Percentiles rank a stretch among this genome's conserved stretches.
These are phyloP conservation scores for Candida sp. DNA, from an alignment of 1,139 yeast genomes.

Conservation along the genomic window DNA sequence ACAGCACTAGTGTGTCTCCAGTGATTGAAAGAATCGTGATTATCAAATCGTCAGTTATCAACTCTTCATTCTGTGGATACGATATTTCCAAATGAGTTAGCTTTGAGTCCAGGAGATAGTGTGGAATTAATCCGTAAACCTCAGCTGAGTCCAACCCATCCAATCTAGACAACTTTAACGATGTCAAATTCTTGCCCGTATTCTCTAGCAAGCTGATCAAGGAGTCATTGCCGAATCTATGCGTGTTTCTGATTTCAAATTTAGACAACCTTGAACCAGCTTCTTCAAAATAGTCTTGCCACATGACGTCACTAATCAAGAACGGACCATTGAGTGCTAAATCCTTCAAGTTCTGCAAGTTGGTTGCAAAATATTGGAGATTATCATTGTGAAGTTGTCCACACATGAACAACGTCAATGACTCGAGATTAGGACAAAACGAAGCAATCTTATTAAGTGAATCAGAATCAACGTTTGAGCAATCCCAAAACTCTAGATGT, in stretches of 20 bases:
- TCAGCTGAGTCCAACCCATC: slow-evolving; percentile 69
- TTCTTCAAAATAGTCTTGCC: slow-evolving; percentile 74
- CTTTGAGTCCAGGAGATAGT: slow-evolving; percentile 49
- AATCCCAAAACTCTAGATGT: slow-evolving; percentile 84
- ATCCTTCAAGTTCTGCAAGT: slow-evolving; percentile 55
- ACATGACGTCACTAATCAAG: slow-evolving; percentile 70
- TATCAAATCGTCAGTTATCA: slow-evolving; percentile 73
- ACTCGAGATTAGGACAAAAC: slow-evolving; percentile 74
- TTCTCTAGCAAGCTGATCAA: slow-evolving; percentile 64
- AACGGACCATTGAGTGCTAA: slow-evolving; percentile 86
- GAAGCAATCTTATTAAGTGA: slow-evolving; percentile 75
- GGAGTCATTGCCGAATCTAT: slow-evolving; percentile 75
- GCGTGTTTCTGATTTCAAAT: slow-evolving; percentile 80
- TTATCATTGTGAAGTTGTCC: slow-evolving; percentile 89
- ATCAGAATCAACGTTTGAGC: slow-evolving; percentile 75
- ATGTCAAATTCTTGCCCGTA: slow-evolving; percentile 59
- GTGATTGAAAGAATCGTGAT: slow-evolving; percentile 64
- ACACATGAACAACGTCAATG: slow-evolving; percentile 83
- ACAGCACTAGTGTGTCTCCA: slow-evolving; percentile 61
- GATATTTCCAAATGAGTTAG: slow-evolving; percentile 68
- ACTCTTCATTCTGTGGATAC: slow-evolving; percentile 66
- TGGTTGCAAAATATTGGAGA: slow-evolving; percentile 61
- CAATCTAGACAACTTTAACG: slow-evolving; percentile 58
- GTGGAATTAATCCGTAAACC: slow-evolving; percentile 68
- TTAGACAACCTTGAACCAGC: slow-evolving; percentile 30